These are phyloP conservation scores for Heterobasidion annosum DNA, from an alignment of 1,284 basidiomycete species.

Conservation along the genomic window DNA sequence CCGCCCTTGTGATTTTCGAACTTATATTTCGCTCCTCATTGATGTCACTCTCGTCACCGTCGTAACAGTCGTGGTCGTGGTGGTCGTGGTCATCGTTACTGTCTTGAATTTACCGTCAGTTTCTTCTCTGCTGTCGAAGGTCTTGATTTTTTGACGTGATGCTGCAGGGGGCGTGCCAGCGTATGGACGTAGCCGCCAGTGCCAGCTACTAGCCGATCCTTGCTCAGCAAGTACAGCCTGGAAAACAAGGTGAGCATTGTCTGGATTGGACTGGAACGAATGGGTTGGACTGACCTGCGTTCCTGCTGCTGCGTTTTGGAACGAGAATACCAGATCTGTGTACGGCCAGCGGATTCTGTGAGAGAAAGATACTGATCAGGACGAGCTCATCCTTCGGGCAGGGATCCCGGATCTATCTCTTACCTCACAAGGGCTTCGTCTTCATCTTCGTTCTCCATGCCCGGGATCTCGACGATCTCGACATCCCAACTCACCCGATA, in stretches of 20 bases:
- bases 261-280: not conserved
- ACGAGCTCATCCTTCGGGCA: too few species aligned
- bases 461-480: constrained; percentile 6
- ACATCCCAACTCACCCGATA: constrained; percentile 13
- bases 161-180: not conserved
- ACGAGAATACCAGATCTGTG: not conserved
- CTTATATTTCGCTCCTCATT: not conserved
- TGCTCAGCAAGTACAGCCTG: not conserved
- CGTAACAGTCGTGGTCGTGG: constrained; percentile 3
- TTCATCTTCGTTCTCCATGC: constrained; percentile 7
- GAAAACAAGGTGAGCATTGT: constrained; percentile 3
- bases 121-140: constrained; percentile 1
- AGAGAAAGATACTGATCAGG: not conserved
- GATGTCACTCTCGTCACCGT: constrained; percentile 1
- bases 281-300: not conserved
- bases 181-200: constrained; percentile 3
- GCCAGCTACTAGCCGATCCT: not conserved
- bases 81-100: constrained; percentile 2
- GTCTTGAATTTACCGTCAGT: not conserved
- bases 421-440: constrained; percentile 9
- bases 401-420: not conserved
- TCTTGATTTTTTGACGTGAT: not conserved
- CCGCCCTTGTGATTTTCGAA: too few species aligned
- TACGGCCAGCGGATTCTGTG: constrained; percentile 1
- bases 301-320: not conserved